Evolutionary conservation across 163 green algal genomes (phyloP), one percentile per base, ranked within the genome.

Genomic region (Coccomyxa subellipsoidea): DNA sequence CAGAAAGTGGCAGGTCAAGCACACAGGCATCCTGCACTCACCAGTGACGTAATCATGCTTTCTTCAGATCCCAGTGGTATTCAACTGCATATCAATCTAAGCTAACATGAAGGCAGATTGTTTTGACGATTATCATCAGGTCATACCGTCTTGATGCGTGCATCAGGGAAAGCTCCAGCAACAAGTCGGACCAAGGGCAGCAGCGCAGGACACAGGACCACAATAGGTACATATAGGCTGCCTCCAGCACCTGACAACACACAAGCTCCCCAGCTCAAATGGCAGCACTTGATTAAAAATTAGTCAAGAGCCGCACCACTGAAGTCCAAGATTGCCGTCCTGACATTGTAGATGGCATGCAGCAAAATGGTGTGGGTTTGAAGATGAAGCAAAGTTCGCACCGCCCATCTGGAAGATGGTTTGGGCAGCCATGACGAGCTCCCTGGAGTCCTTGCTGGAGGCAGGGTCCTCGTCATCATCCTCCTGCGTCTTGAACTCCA

Each of bases 401-500:
- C 66, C 66, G 31, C 72, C 72, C 25, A 53, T 31, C 37, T 78
- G 72, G 72, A 78, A 78, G 7, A 78, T 78, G 25, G 36, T 53
- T 31, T 53, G 72, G 31, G 72, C 72, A 23, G 72, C 6, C 29
- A 53, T 59, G 2, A 78, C 37, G 9, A 78, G 72, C 36, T 38
- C 72, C 72, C 31, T 31, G 40, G 72, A 31, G 0, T 78, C 72
- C 32, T 38, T 40, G 32, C 37, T 78, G 27, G 47, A 59, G 47
- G 15, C 23, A 18, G 47, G 47, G 27, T 34, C 32, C 72, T 47
- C 36, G 27, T 40, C 37, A 8, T 40, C 32, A 31, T 53, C 36
- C 31, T 47, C 72, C 72, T 78, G 72, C 9, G 72, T 78, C 36
- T 53, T 47, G 72, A 78, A 78, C 27, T 53, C 37, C 72, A 78